Conservation (phyloP, 192 early-diverging fungal genomes). For the Neocallimastix lanati region DNA sequence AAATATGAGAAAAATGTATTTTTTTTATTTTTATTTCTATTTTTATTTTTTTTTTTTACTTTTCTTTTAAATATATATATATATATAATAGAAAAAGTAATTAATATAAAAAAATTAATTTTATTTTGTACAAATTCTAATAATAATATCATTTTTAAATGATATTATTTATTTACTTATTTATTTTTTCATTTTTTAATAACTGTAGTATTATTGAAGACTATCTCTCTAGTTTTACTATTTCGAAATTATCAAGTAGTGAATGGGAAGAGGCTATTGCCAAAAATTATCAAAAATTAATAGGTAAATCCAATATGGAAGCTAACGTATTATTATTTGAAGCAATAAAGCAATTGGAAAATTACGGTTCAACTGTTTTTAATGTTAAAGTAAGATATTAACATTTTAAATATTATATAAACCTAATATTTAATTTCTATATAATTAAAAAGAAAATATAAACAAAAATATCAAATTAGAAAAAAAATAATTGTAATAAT, state of each 20-base stretch:
- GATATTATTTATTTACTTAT: too few species aligned
- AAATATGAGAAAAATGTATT: conserved; percentile 13
- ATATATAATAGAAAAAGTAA: too few species aligned
- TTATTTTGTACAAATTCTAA: too few species aligned
- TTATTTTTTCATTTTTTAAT: too few species aligned
- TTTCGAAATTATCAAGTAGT: conserved; percentile 15
- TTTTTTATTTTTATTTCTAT: background rate
- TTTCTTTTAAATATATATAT: too few species aligned
- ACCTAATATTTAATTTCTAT: too few species aligned
- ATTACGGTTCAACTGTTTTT: conserved; percentile 23
- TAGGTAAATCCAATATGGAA: conserved; percentile 6
- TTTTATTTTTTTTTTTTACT: too few species aligned
- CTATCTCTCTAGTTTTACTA: background rate
- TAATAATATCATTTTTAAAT: too few species aligned
- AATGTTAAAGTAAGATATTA: conserved; percentile 19
- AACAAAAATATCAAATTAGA: too few species aligned
- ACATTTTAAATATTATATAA: too few species aligned
- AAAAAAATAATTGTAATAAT: too few species aligned
- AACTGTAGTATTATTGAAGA: conserved; percentile 9
- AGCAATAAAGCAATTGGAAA: conserved; percentile 11
- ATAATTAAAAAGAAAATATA: too few species aligned
- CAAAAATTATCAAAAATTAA: conserved; percentile 18
- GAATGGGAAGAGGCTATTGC: conserved; percentile 16
- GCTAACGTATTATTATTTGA: conserved; percentile 22
- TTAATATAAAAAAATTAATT: background rate